Conservation (phyloP, 495 filamentous ascomycete genomes). For the Hypoxylon trugodes region DNA sequence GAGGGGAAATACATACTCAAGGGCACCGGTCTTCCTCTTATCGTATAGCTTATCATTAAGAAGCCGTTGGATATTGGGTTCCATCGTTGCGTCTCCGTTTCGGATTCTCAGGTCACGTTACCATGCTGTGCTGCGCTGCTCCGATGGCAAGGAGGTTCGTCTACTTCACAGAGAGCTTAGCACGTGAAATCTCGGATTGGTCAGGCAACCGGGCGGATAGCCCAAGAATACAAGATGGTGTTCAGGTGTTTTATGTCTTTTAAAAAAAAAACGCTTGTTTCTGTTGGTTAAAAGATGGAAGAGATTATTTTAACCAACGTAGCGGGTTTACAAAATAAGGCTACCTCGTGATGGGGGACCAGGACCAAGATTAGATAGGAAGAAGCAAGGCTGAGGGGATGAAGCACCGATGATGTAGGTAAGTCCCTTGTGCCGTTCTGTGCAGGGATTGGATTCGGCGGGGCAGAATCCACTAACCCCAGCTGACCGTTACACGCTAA, state of each 20-base stretch:
- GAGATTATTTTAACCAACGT: not conserved
- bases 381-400: conserved; percentile 26
- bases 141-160: not conserved
- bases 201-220: not conserved
- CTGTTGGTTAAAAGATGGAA: conserved; percentile 11
- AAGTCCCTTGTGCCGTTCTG: too few relatives aligned
- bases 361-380: not conserved
- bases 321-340: too few relatives aligned
- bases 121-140: conserved; percentile 16
- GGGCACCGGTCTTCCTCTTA: conserved; percentile 91
- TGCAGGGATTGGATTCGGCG: conserved; percentile 32
- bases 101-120: conserved; percentile 17
- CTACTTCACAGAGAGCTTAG: not conserved
- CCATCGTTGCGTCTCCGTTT: conserved; percentile 66
- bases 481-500: conserved; percentile 33
- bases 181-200: not conserved
- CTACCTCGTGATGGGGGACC: too few relatives aligned
- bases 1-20: conserved; percentile 75
- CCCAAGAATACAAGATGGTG: not conserved
- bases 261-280: not conserved
- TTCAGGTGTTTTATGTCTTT: too few relatives aligned
- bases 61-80: conserved; percentile 84
- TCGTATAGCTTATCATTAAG: conserved; percentile 99
- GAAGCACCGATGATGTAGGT: conserved; percentile 34
- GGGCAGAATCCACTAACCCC: conserved; percentile 22